Evolutionary conservation across 345 rosid species (phyloP).

Genomic region (Aquilaria yunnanensis): DNA sequence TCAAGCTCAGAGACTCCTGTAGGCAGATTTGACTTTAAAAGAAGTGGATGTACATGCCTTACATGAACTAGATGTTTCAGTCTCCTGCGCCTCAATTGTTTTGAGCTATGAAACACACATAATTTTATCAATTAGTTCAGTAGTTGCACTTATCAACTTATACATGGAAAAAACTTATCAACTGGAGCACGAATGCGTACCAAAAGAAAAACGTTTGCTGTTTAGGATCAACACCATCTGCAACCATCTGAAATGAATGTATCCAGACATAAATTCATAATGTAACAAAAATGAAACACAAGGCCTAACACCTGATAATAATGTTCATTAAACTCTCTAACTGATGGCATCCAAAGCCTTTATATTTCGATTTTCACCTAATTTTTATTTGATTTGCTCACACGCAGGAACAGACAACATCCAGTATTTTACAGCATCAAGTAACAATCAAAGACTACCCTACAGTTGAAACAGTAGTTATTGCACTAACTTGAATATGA

Average conservation of each 20-base stretch:
- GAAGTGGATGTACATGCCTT: constrained; percentile 55
- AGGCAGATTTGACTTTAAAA: constrained; percentile 36
- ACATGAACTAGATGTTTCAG: constrained; percentile 42
- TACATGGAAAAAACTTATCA: constrained; percentile 10
- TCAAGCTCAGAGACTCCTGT: constrained; percentile 44
- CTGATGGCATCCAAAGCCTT: too few species aligned
- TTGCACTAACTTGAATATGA: too few species aligned
- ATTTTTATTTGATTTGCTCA: too few species aligned
- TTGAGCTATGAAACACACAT: constrained; percentile 47
- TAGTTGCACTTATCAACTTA: constrained; percentile 5
- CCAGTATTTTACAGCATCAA: too few species aligned
- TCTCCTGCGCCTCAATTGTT: constrained; percentile 56
- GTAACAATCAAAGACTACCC: too few species aligned
- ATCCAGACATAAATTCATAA: constrained; percentile 12
- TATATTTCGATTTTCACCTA: too few species aligned
- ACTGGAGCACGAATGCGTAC: constrained; percentile 33
- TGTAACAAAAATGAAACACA: neutral
- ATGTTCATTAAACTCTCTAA: too few species aligned
- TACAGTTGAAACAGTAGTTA: too few species aligned
- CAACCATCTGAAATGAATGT: constrained; percentile 49
- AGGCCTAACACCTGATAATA: too few species aligned
- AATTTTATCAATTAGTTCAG: constrained; percentile 8
- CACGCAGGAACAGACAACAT: too few species aligned
- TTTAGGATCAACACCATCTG: constrained; percentile 82
- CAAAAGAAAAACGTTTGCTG: constrained; percentile 80